Base-by-base conservation (phyloP, 2,329 filamentous ascomycete species). In the Mycosphaerella sp. region DNA sequence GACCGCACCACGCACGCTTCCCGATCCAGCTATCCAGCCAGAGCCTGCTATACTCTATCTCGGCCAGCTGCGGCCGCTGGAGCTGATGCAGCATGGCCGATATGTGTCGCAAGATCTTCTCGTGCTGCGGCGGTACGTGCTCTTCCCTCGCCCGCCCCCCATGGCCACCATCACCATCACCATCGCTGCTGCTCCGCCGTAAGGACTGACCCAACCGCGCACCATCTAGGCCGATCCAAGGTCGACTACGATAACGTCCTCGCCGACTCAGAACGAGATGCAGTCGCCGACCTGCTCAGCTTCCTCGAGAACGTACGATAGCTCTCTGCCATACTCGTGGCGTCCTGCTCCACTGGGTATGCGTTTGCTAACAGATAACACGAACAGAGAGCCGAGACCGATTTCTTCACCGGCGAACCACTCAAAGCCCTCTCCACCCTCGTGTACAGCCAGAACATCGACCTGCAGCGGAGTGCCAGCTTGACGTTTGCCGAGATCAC, bases 401-500 rank as follows among this genome's bases (percentile, higher is more conserved):
- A 98, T 71, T 98, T 98, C 81, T 98, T 98, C 73, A 85, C 87
- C 34, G 93, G 93, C 71, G 90, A 96, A 67, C 93, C 93, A 41
- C 82, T 98, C 52, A 86, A 87, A 71, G 91, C 93, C 41, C 76
- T 98, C 51, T 96, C 89, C 72, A 98, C 91, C 10, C 80, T 98
- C 21, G 93, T 98, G 52, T 98, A 95, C 70, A 98, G 93, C 52
- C 90, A 97, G 71, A 98, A 98, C 74, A 90, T 98, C 68, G 93
- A 98, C 70, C 79, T 98, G 47, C 93, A 98, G 74, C 82, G 93
- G 60, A 97, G 93, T 73, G 93, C 93, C 47, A 97, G 91, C 70
- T 80, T 98, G 70, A 98, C 93, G 2, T 98, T 98, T 77, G 93
- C 93, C 54, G 93, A 98, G 71, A 98, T 98, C 62, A 98, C 93